phyloP scores from a whole-genome alignment of 2,329 filamentous ascomycete species.

The Penicillium sp. region DNA sequence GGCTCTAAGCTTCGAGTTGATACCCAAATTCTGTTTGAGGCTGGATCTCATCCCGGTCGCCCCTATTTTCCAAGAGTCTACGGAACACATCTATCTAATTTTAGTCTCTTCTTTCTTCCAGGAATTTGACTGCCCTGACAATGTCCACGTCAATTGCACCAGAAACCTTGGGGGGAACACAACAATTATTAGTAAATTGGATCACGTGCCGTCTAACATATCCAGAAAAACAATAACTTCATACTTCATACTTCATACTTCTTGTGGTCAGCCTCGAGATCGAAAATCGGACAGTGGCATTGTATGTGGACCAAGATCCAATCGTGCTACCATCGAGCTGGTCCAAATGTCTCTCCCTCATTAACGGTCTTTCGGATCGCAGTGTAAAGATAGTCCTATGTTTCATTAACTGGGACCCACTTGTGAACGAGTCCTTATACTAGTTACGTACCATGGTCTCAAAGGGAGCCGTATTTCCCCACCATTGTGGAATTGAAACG shows the following conservation, averaged over 20 bases:
- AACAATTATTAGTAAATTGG: background rate
- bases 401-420: background rate
- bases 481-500: conserved; percentile 60
- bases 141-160: conserved; percentile 2
- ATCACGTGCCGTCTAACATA: background rate
- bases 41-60: conserved; percentile 3
- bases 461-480: conserved; percentile 46
- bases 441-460: conserved; percentile 22
- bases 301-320: background rate
- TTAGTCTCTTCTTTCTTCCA: background rate
- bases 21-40: conserved; percentile 14
- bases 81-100: no score
- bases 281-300: no score
- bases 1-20: conserved; percentile 11
- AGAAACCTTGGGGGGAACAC: background rate
- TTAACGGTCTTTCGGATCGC: conserved; percentile 18
- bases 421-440: background rate
- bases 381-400: conserved; percentile 14
- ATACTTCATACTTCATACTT: no score
- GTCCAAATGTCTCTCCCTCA: conserved; percentile 16
- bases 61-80: background rate
- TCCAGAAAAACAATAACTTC: no score
- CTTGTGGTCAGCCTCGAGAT: no score
- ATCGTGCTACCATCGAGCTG: conserved; percentile 7
- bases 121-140: background rate